Evolutionary conservation across 202 grass and related monocot species (phyloP).

Genomic region (Schoenoplectus tabernaemontani): DNA sequence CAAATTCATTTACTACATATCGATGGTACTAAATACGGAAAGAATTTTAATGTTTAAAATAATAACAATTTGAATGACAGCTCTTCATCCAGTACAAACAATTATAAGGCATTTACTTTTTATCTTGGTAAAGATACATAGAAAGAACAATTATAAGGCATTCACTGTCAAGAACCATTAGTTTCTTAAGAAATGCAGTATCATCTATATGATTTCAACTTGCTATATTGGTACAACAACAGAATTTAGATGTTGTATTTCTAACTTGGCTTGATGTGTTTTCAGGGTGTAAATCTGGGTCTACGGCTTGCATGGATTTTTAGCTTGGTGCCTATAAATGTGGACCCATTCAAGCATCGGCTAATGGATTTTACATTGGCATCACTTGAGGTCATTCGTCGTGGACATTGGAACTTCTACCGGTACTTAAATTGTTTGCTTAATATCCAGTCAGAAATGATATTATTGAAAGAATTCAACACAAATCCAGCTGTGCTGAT

Average conservation of each 20-base stretch:
- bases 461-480: too few species aligned
- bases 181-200: too few species aligned
- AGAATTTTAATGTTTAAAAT: too few species aligned
- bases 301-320: constrained; percentile 35
- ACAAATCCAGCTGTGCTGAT: too few species aligned
- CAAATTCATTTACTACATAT: constrained; percentile 29
- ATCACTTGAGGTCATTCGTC: constrained; percentile 29
- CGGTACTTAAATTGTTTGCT: constrained; percentile 21
- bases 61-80: too few species aligned
- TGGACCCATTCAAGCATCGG: constrained; percentile 23
- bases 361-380: constrained; percentile 28
- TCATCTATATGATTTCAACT: not conserved
- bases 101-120: too few species aligned
- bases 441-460: not conserved
- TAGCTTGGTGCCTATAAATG: constrained; percentile 26
- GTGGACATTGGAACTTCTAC: constrained; percentile 37
- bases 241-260: not conserved
- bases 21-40: constrained; percentile 28
- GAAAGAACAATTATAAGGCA: too few species aligned
- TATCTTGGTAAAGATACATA: too few species aligned
- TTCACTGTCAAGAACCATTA: too few species aligned
- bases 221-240: not conserved
- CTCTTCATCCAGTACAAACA: too few species aligned
- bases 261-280: not conserved
- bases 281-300: constrained; percentile 26